Conservation (phyloP, 495 filamentous ascomycete genomes). For the Tuber umbilicatum region DNA sequence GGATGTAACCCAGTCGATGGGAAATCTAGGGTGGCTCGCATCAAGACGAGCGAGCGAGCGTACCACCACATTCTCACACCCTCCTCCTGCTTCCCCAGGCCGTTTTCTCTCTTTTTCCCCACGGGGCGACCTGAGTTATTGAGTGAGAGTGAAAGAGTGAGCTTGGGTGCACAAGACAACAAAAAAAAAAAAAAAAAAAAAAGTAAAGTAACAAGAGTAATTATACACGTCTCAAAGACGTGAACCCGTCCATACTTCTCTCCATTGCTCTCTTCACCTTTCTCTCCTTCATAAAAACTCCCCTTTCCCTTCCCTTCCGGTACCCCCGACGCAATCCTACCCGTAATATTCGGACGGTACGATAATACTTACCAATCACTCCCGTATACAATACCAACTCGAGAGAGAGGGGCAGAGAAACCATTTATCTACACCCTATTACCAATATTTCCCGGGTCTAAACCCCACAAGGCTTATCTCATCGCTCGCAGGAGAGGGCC, state of each 20-base stretch:
- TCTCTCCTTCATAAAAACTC: constrained; percentile 6
- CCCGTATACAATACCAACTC: neutral
- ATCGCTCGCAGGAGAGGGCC: constrained; percentile 3
- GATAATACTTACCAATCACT: neutral
- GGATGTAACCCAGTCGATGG: neutral
- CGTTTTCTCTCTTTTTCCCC: neutral
- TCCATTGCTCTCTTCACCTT: neutral
- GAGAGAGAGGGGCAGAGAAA: neutral
- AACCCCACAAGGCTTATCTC: constrained; percentile 4
- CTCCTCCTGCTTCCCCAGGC: neutral
- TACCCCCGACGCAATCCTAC: neutral
- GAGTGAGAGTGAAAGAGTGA: neutral
- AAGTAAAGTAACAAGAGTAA: constrained; percentile 9
- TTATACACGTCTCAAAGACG: neutral
- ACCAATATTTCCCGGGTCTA: neutral
- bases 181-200: constrained; percentile 19
- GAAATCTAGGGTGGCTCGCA: neutral
- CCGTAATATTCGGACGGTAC: neutral
- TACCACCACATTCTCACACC: neutral
- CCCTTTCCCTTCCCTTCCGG: neutral
- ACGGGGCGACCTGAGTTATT: neutral
- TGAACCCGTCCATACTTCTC: neutral
- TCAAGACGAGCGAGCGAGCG: neutral
- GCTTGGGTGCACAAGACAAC: constrained; percentile 9
- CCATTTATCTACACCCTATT: neutral